These are phyloP conservation scores for Stachybotrys elegans DNA, from an alignment of 2,329 filamentous ascomycete species.

Conservation along the genomic window DNA sequence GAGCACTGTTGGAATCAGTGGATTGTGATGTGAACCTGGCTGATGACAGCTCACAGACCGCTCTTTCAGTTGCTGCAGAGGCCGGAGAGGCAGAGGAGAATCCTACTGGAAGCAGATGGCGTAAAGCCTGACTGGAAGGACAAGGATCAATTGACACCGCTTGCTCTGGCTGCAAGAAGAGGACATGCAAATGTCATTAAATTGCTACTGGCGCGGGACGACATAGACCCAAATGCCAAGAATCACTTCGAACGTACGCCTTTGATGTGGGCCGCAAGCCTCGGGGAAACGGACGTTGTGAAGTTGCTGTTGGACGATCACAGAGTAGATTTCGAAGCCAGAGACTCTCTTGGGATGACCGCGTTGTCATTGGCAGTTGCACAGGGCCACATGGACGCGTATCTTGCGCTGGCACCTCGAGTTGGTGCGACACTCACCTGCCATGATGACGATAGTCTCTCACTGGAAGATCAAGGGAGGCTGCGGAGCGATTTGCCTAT, in stretches of 20 bases:
- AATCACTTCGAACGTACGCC: not conserved
- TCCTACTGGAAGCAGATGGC: not conserved
- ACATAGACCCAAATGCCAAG: not conserved
- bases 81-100: not conserved
- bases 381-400: not conserved
- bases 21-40: not conserved
- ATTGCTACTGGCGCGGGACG: not conserved
- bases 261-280: not conserved
- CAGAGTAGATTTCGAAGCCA: not conserved
- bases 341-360: not conserved
- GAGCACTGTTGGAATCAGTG: not conserved
- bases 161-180: not conserved
- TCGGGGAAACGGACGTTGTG: not conserved
- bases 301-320: not conserved
- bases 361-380: not conserved
- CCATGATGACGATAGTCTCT: not conserved
- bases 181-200: not conserved
- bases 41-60: not conserved
- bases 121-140: not conserved
- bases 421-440: not conserved
- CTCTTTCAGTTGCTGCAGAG: not conserved
- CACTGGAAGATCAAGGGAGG: not conserved
- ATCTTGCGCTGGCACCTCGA: not conserved
- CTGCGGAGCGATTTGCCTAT: not conserved
- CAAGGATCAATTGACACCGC: not conserved